These are phyloP conservation scores for Nemania sp. DNA, from an alignment of 2,329 filamentous ascomycete species.

Conservation along the genomic window DNA sequence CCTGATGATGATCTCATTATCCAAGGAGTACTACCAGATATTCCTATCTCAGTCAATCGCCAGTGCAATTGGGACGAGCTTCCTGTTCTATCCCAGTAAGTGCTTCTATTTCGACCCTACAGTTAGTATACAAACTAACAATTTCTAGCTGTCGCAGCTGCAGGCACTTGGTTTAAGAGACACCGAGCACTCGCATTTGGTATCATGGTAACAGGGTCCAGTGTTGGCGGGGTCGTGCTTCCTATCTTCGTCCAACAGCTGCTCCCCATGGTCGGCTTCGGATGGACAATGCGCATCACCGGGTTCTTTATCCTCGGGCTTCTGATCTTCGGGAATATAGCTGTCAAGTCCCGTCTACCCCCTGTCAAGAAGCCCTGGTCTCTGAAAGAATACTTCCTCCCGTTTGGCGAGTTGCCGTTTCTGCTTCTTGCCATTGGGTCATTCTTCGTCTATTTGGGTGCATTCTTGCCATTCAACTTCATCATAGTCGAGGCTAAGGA, in stretches of 20 bases:
- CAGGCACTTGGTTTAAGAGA: conserved; percentile 63
- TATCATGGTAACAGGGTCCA: conserved; percentile 57
- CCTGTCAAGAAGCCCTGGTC: conserved; percentile 55
- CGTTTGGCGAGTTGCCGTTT: conserved; percentile 56
- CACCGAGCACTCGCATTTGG: conserved; percentile 62
- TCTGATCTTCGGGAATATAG: conserved; percentile 47
- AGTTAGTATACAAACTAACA: neutral
- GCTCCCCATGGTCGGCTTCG: conserved; percentile 58
- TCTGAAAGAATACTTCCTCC: conserved; percentile 59
- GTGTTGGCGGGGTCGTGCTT: conserved; percentile 64
- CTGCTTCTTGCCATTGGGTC: neutral
- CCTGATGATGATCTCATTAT: conserved; percentile 70
- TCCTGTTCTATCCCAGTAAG: conserved; percentile 16
- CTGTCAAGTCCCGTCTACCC: conserved; percentile 53
- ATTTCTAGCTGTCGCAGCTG: conserved; percentile 49
- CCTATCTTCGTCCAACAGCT: conserved; percentile 67
- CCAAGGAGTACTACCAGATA: conserved; percentile 55
- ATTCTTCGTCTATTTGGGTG: conserved; percentile 18
- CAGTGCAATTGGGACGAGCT: conserved; percentile 46
- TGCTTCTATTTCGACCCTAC: no score
- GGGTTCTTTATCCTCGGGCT: conserved; percentile 54
- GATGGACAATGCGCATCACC: conserved; percentile 53
- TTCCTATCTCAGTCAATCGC: conserved; percentile 54
- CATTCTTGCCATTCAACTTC: conserved; percentile 22
- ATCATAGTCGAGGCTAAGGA: conserved; percentile 10